phyloP scores from a whole-genome alignment of 805 yeast species.

The Cyberlindnera amylophila region DNA sequence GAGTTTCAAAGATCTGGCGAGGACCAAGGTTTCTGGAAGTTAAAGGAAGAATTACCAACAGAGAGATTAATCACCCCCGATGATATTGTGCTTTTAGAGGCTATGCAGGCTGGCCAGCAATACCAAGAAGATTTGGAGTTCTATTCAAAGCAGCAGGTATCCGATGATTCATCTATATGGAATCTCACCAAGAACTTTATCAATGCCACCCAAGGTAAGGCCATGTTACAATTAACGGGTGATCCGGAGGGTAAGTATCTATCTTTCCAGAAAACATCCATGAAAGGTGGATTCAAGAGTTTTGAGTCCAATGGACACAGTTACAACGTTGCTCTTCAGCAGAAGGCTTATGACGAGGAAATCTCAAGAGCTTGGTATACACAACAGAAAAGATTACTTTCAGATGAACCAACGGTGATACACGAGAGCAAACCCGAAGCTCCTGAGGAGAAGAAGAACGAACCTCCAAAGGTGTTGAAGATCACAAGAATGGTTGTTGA shows the following conservation, averaged over 20 bases:
- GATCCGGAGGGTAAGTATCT: slow-evolving; percentile 91
- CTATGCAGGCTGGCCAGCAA: slow-evolving; percentile 94
- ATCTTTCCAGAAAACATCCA: slow-evolving; percentile 84
- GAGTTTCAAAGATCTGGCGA: slow-evolving; percentile 92
- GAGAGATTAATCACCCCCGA: slow-evolving; percentile 88
- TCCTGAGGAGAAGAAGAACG: slow-evolving; percentile 2
- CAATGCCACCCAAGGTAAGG: slow-evolving; percentile 92
- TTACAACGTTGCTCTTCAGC: slow-evolving; percentile 80
- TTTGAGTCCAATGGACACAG: slow-evolving; percentile 58
- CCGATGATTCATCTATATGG: slow-evolving; percentile 92
- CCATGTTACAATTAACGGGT: slow-evolving; percentile 93
- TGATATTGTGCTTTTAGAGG: slow-evolving; percentile 79
- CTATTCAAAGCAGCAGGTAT: slow-evolving; percentile 48
- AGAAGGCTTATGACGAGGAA: slow-evolving; percentile 87
- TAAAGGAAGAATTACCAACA: slow-evolving; percentile 69
- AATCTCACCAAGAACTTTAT: slow-evolving; percentile 87
- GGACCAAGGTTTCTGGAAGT: slow-evolving; percentile 93
- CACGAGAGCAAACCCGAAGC: slow-evolving; percentile 31
- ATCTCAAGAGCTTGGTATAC: slow-evolving; percentile 85
- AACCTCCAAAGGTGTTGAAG: slow-evolving; percentile 39
- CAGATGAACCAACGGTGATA: slow-evolving; percentile 17
- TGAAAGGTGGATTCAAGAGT: slow-evolving; percentile 82
- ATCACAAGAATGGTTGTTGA: slow-evolving; percentile 81
- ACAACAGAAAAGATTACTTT: slow-evolving; percentile 60
- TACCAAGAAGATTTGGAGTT: slow-evolving; percentile 75